Percentiles rank a stretch among this genome's conserved stretches.
phyloP scores from a whole-genome alignment of 306 rosid species.

The Ceratonia siliqua region DNA sequence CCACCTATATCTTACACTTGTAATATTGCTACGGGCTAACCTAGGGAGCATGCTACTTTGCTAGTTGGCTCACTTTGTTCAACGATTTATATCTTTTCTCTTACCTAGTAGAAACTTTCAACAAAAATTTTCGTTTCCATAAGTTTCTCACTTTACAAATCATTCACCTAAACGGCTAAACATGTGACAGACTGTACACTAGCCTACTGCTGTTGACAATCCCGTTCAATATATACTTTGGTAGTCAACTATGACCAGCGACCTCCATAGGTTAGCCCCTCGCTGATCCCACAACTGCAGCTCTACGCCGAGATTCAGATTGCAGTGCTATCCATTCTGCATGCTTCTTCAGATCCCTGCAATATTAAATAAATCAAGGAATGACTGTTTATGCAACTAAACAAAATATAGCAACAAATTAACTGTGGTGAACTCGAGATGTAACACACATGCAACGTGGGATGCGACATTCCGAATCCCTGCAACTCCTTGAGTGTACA shows the following conservation, averaged over 20 bases:
- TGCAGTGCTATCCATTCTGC: conserved; percentile 23
- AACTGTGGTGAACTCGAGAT: background rate
- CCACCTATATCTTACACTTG: background rate
- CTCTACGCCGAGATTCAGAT: conserved; percentile 25
- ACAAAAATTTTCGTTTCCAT: background rate
- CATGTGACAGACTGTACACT: background rate
- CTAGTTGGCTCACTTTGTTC: background rate
- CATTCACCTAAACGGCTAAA: background rate
- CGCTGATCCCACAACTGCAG: background rate
- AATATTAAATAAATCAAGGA: conserved; percentile 22
- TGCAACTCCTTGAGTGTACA: conserved; percentile 40
- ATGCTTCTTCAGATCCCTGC: conserved; percentile 43
- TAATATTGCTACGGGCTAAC: background rate
- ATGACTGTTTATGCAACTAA: background rate
- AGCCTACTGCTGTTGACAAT: background rate
- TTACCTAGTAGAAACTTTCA: background rate
- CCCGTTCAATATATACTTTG: background rate
- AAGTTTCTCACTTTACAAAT: conserved; percentile 1
- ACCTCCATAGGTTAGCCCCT: conserved; percentile 1
- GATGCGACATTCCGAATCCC: conserved; percentile 37
- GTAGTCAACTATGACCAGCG: background rate
- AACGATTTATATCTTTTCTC: background rate
- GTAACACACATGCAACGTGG: conserved; percentile 51
- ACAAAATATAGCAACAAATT: background rate
- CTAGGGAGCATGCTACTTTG: background rate